Evolutionary conservation across 2,329 filamentous ascomycete genomes (phyloP), one percentile per base, ranked within the genome.

Genomic region (Phyllosticta citrichinensis): DNA sequence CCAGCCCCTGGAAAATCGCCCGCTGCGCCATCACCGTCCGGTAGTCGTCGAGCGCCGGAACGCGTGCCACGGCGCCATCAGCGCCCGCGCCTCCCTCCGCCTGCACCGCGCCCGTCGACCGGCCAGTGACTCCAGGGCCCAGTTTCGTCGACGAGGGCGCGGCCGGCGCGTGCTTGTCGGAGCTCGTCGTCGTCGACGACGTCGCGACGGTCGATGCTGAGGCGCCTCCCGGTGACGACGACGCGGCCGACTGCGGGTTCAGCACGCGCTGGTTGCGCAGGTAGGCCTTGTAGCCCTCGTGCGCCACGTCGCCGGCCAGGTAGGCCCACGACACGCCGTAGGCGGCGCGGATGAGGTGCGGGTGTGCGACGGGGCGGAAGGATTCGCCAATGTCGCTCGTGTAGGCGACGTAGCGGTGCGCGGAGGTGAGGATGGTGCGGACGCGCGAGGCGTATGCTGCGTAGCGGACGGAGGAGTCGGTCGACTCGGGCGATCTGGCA

Each of bases 241-340:
- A 19, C 10, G 27, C 27, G 77, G 27, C 62, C 66, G 12, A 86
- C 10, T 86, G 79, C 0, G 91, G 90, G 66, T 92, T 83, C 22
- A 91, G 75, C 0, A 84, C 80, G 50, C 83, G 82, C 74, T 94
- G 89, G 71, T 99, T 97, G 61, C 88, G 84, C 73, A 88, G 83
- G 73, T 97, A 97, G 8, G 93, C 87, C 72, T 97, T 96, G 79
- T 96, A 97, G 5, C 94, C 93, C 74, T 99, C 94, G 71, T 97
- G 87, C 35, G 83, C 81, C 55, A 97, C 93, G 70, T 99, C 94
- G 56, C 94, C 93, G 14, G 91, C 75, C 22, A 99, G 83, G 70
- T 99, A 99, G 11, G 88, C 80, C 94, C 94, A 97, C 1, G 90
- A 96, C 52, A 99, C 79, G 56, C 84, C 93, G 71, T 99, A 99